Evolutionary conservation across 345 rosid genomes (phyloP), one percentile per base, ranked within the genome.

Genomic region (Citrus unshiu): DNA sequence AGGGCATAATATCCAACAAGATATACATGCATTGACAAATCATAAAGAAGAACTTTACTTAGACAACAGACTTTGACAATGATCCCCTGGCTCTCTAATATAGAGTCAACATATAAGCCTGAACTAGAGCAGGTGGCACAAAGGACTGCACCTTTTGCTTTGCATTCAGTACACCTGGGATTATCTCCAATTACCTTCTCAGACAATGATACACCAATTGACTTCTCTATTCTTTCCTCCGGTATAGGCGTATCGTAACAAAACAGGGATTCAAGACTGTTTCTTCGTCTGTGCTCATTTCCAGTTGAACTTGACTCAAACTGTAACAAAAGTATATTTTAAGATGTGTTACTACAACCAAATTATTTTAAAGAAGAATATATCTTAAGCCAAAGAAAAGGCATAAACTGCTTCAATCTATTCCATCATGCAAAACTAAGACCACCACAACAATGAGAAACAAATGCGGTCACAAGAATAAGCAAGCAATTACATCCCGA

Each of bases 31-130:
- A 61, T 2, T 66, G 64, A 65, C 21, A 7, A 19, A 24, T 32
- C 59, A 78, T 46, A 73, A 19, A 58, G 74, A 72, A 66, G 62
- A 77, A 68, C 65, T 7, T 80, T 86, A 94, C 99, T 97, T 84
- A 94, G 88, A 87, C 98, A 97, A 57, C 97, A 91, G 75, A 97
- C 93, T 89, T 92, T 92, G 78, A 97, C 97, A 62, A 94, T 92
- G 88, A 93, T 92, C 75, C 98, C 99, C 86, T 94, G 97, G 88
- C 98, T 91, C 89, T 97, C 98, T 93, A 97, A 71, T 61, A 97
- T 86, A 6, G 97, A 87, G 72, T 94, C 96, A 54, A 97, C 95
- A 70, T 93, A 97, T 66, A 94, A 82, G 66, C 99, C 98, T 61
- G 93, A 87, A 35, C 96, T 98, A 13, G 95, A 68, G 80, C 98